Evolutionary conservation across 2,329 filamentous ascomycete species (phyloP).

Genomic region (Polychaeton citri): DNA sequence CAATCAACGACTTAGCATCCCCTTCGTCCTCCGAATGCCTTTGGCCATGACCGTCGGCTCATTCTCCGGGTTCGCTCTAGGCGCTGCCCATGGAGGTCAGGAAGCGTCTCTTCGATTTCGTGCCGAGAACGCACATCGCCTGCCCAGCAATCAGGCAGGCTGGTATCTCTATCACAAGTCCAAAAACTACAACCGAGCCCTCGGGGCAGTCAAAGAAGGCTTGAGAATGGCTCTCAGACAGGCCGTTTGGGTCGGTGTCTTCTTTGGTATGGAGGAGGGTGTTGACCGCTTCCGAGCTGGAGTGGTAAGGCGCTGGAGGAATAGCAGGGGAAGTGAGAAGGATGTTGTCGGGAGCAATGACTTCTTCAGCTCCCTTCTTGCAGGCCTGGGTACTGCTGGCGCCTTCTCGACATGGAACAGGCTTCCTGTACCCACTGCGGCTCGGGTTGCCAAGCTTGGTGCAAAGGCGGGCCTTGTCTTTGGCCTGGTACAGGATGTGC

Average conservation of each 20-base stretch:
- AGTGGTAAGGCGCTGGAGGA: constrained; percentile 33
- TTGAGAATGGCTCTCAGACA: constrained; percentile 59
- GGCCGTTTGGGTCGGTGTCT: constrained; percentile 58
- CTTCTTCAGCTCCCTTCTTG: constrained; percentile 66
- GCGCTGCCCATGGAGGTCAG: constrained; percentile 18
- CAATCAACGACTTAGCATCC: constrained; percentile 17
- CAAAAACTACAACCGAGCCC: constrained; percentile 81
- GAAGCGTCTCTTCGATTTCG: constrained; percentile 61
- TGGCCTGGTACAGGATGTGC: constrained; percentile 65
- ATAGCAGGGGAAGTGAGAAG: constrained; percentile 22
- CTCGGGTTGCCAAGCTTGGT: constrained; percentile 61
- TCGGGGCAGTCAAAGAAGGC: constrained; percentile 67
- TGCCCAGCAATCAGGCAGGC: constrained; percentile 66
- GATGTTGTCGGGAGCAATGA: constrained; percentile 41
- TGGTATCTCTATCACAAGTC: constrained; percentile 99
- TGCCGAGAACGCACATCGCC: constrained; percentile 89
- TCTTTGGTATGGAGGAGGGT: constrained; percentile 72
- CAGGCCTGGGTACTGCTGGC: constrained; percentile 73
- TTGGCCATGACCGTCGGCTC: constrained; percentile 13
- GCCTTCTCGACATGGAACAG: constrained; percentile 76
- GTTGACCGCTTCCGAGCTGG: constrained; percentile 64
- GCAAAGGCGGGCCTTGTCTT: constrained; percentile 67
- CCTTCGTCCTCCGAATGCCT: constrained; percentile 18
- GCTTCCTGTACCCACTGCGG: constrained; percentile 54
- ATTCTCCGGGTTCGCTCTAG: constrained; percentile 17